Percentiles rank a stretch among this genome's conserved stretches.
phyloP scores from a whole-genome alignment of 140 eudicot species.

The Ambrosia hybrid region DNA sequence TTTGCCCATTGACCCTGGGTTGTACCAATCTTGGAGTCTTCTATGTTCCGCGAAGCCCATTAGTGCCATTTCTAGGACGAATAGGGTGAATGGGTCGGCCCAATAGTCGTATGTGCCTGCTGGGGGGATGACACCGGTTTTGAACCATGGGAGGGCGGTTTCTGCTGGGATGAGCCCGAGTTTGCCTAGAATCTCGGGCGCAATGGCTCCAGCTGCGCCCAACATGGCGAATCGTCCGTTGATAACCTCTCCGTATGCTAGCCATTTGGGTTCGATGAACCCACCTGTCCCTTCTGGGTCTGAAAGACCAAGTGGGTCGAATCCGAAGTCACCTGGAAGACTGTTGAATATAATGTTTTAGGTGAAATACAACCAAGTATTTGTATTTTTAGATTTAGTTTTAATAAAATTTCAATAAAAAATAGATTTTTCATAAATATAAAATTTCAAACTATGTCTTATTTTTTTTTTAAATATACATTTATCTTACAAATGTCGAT shows the following conservation, averaged over 20 bases:
- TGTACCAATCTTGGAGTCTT: conserved; percentile 92
- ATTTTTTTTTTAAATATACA: too few species aligned
- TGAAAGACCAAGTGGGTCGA: conserved; percentile 92
- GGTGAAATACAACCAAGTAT: too few species aligned
- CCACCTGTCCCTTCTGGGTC: conserved; percentile 99
- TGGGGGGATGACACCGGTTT: conserved; percentile 95
- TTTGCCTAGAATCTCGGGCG: conserved; percentile 89
- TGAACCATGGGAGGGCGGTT: conserved; percentile 96
- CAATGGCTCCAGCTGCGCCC: conserved; percentile 83
- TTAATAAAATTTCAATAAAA: too few species aligned
- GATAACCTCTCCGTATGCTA: conserved; percentile 91
- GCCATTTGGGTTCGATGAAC: conserved; percentile 93
- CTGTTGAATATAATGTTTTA: conserved; percentile 31
- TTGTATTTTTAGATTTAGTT: too few species aligned
- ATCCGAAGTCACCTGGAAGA: conserved; percentile 97
- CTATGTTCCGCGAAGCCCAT: conserved; percentile 98
- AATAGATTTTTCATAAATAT: too few species aligned
- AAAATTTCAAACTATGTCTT: too few species aligned
- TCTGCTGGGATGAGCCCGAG: conserved; percentile 88
- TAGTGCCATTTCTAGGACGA: conserved; percentile 87
- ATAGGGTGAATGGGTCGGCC: conserved; percentile 89
- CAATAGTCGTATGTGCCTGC: conserved; percentile 97
- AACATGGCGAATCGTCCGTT: conserved; percentile 91
- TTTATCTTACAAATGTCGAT: too few species aligned
- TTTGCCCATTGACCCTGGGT: conserved; percentile 97